phyloP scores from a whole-genome alignment of 139 green algal genomes.

The Asterochloris sp. region DNA sequence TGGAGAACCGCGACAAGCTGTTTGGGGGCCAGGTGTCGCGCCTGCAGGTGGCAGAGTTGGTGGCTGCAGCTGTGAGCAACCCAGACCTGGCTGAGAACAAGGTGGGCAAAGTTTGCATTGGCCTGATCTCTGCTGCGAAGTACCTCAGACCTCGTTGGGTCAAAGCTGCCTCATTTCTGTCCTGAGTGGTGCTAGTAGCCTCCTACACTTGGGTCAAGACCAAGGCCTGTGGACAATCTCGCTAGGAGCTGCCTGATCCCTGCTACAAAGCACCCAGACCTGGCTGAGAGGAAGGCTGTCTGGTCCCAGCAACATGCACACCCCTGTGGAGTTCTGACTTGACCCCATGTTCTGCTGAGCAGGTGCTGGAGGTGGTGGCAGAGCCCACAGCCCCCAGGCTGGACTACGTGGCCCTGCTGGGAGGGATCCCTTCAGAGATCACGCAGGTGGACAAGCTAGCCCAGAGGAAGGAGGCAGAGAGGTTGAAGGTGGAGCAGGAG shows the following conservation, averaged over 20 bases:
- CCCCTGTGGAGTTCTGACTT: not conserved
- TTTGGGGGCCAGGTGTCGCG: slow-evolving; percentile 86
- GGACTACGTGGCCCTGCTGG: slow-evolving; percentile 46
- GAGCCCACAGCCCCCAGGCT: slow-evolving; percentile 50
- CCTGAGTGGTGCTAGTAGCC: not conserved
- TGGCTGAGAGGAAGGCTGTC: not conserved
- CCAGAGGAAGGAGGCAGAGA: slow-evolving; percentile 14
- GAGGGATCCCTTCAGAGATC: slow-evolving; percentile 17
- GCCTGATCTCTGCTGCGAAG: not conserved
- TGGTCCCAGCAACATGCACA: not conserved
- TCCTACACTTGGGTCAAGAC: not conserved
- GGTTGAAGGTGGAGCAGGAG: slow-evolving; percentile 15
- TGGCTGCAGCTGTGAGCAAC: slow-evolving; percentile 51
- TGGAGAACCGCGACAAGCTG: slow-evolving; percentile 58
- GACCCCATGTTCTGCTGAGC: not conserved
- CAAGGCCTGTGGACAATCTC: not conserved
- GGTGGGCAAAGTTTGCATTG: slow-evolving; percentile 10
- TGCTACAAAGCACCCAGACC: not conserved
- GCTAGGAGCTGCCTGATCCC: not conserved
- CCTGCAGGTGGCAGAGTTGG: slow-evolving; percentile 86
- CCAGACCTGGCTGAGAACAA: slow-evolving; percentile 76
- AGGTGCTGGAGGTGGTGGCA: slow-evolving; percentile 77
- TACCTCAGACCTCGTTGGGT: not conserved
- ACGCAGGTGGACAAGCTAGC: slow-evolving; percentile 3
- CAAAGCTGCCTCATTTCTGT: not conserved